Base-by-base conservation (phyloP, 2,329 filamentous ascomycete species). In the Emergomyces pasteurianus region DNA sequence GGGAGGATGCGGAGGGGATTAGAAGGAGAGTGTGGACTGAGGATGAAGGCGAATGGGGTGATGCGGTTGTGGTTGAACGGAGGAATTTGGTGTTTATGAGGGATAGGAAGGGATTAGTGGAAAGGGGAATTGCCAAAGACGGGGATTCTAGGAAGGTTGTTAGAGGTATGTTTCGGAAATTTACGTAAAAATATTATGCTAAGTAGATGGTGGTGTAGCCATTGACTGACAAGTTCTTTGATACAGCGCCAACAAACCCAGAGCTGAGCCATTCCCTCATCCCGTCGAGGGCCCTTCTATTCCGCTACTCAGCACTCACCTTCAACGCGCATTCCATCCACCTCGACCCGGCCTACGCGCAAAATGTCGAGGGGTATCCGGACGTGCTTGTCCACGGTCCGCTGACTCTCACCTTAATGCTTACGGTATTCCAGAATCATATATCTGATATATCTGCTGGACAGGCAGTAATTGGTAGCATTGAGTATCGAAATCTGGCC, bases 321-420 rank as follows among this genome's bases (percentile, higher is more conserved):
- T 92, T 90, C 78, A 99, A 99, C 73, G 90, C 90, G 1, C 94
- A 99, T 74, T 80, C 82, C 18, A 96, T 99, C 67, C 94, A 99
- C 75, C 80, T 95, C 26, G 89, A 96, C 72, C 81, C 80, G 1
- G 70, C 80, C 50, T 95, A 90, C 74, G 86, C 85, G 58, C 81
- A 81, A 46, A 77, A 82, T 14, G 77, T 86, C 14, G 94, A 97
- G 73, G 88, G 88, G 12, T 86, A 95, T 71, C 80, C 80, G 5
- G 83, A 86, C 63, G 78, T 90, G 31, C 80, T 97, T 18, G 89
- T 97, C 60, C 94, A 97, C 69, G 94, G 94, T 0, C 92, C 94
- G 0, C 77, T 99, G 59, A 85, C 84, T 1, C 80, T 95, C 47
- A 86, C 87, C 0, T 78, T 97, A 6, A 85, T 96, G 79, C 79